These are phyloP conservation scores for Fragaria vesca DNA, from an alignment of 306 rosid species.

Conservation along the genomic window DNA sequence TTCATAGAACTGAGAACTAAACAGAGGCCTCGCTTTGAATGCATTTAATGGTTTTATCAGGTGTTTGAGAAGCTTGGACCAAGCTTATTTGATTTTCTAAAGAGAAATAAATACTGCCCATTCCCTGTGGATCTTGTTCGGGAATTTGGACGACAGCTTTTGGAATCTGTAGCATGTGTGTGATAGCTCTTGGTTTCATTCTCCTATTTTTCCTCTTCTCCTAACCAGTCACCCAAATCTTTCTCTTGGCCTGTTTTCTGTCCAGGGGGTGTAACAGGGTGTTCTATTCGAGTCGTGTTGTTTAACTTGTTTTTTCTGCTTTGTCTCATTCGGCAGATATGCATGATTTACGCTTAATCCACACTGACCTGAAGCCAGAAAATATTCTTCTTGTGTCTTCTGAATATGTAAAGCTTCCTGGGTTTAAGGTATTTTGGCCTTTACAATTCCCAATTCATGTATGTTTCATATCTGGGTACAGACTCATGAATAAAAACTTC, in stretches of 20 bases:
- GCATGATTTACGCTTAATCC: constrained; percentile 86
- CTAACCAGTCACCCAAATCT: constrained; percentile 33
- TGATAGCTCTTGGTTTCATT: constrained; percentile 60
- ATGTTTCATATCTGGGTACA: constrained; percentile 29
- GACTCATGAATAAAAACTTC: constrained; percentile 34
- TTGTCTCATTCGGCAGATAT: constrained; percentile 70
- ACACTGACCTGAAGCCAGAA: constrained; percentile 99
- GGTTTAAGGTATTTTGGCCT: constrained; percentile 65
- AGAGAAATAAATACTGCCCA: constrained; percentile 97
- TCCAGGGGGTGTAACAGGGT: constrained; percentile 37
- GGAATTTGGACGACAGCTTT: constrained; percentile 99
- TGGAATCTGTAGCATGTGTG: constrained; percentile 99
- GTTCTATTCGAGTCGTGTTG: constrained; percentile 30
- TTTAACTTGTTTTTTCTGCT: constrained; percentile 35
- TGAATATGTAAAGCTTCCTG: constrained; percentile 85
- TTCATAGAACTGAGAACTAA: constrained; percentile 59
- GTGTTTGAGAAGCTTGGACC: constrained; percentile 99
- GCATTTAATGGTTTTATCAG: constrained; percentile 91
- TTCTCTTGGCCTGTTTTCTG: constrained; percentile 43
- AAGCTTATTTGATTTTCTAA: constrained; percentile 98
- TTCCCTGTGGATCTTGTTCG: constrained; percentile 99
- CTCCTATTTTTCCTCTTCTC: constrained; percentile 27
- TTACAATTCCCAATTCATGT: constrained; percentile 28
- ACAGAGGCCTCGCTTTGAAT: constrained; percentile 67
- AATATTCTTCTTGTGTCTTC: constrained; percentile 95